These are phyloP conservation scores for Kwoniella heveanensis DNA, from an alignment of 768 basidiomycete genomes.

Conservation along the genomic window DNA sequence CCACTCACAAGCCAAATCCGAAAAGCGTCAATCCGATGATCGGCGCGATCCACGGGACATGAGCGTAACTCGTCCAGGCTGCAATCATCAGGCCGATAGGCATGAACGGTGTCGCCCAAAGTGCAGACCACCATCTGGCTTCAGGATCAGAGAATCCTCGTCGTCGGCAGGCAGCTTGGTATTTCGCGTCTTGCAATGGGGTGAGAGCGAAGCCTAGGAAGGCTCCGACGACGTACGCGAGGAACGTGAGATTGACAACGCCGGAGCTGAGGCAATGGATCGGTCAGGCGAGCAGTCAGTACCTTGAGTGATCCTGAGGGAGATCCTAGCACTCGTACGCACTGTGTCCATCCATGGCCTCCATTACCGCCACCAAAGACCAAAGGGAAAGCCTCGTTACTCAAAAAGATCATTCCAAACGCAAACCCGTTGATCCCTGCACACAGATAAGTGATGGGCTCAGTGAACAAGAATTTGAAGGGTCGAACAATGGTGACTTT, in stretches of 20 bases:
- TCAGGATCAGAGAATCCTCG: conserved; percentile 35
- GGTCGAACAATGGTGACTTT: conserved; percentile 47
- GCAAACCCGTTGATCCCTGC: conserved; percentile 47
- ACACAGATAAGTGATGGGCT: conserved; percentile 48
- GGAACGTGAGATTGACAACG: conserved; percentile 41
- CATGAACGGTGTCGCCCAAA: conserved; percentile 41
- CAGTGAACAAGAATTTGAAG: conserved; percentile 44
- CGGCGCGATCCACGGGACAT: conserved; percentile 38
- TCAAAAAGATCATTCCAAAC: conserved; percentile 47
- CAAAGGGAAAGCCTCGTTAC: conserved; percentile 46
- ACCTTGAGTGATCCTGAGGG: neutral
- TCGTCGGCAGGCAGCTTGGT: conserved; percentile 22
- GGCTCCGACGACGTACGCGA: conserved; percentile 41
- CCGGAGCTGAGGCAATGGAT: conserved; percentile 26
- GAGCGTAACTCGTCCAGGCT: conserved; percentile 40
- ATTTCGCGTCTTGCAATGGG: conserved; percentile 38
- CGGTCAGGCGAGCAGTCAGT: neutral
- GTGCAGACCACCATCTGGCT: conserved; percentile 43
- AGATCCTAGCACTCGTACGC: conserved; percentile 7
- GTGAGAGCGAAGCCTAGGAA: conserved; percentile 38
- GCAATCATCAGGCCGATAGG: conserved; percentile 43
- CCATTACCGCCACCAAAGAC: conserved; percentile 44
- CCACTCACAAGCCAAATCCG: conserved; percentile 42
- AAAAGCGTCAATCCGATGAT: conserved; percentile 44
- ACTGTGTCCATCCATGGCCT: conserved; percentile 46